phyloP scores from a whole-genome alignment of 108 stramenopile species.

The Aurantiochytrium sp. region DNA sequence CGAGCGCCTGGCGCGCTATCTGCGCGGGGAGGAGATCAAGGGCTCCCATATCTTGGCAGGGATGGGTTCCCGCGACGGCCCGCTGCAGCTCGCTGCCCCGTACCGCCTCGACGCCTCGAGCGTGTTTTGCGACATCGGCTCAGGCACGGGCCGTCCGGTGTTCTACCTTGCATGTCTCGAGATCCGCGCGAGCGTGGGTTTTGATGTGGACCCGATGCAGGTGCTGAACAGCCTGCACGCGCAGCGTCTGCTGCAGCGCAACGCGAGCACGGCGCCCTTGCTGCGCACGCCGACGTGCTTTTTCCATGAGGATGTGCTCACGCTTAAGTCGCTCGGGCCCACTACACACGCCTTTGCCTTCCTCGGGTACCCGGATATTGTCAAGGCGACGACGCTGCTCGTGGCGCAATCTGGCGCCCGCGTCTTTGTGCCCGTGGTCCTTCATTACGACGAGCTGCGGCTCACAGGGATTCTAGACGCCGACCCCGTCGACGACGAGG shows the following conservation, averaged over 20 bases:
- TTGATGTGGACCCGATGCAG: constrained; percentile 24
- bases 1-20: neutral
- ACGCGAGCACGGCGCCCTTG: neutral
- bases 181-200: constrained; percentile 19
- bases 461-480: neutral
- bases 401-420: neutral
- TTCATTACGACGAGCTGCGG: neutral
- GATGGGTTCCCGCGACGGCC: neutral
- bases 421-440: constrained; percentile 10
- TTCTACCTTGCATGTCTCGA: neutral
- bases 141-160: neutral
- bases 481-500: neutral
- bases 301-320: neutral
- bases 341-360: neutral
- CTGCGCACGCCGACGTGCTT: neutral
- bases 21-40: neutral
- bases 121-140: constrained; percentile 18
- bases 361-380: neutral
- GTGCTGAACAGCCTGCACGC: neutral
- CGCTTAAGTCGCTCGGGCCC: neutral
- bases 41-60: neutral
- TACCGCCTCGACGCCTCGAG: neutral
- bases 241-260: neutral
- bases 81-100: neutral
- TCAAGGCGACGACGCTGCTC: neutral